phyloP scores from a whole-genome alignment of 2,329 filamentous ascomycete species.

The Thyridium curvatum region DNA sequence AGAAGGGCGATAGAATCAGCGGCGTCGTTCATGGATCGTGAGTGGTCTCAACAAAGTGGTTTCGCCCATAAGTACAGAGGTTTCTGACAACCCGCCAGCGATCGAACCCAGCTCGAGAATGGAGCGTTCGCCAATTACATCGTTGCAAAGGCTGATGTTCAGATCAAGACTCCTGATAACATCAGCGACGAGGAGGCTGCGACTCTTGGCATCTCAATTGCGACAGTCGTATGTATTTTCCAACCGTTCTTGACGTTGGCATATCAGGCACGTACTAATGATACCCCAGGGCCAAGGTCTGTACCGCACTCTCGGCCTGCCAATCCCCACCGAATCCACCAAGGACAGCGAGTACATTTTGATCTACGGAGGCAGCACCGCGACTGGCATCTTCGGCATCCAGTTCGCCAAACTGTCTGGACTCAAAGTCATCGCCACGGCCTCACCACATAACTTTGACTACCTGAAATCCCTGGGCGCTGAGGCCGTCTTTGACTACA shows the following conservation, averaged over 20 bases:
- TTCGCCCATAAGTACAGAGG: too few relatives aligned
- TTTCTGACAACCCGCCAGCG: too few relatives aligned
- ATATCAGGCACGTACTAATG: too few relatives aligned
- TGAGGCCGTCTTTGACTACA: slow-evolving; percentile 40
- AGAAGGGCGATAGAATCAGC: slow-evolving; percentile 39
- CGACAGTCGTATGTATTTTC: slow-evolving; percentile 26
- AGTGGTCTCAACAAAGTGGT: too few relatives aligned
- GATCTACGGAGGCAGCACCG: slow-evolving; percentile 45
- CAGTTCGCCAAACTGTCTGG: slow-evolving; percentile 36
- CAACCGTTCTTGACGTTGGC: too few relatives aligned
- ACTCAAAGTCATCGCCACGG: slow-evolving; percentile 29
- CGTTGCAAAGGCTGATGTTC: slow-evolving; percentile 29
- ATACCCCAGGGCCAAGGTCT: slow-evolving; percentile 30
- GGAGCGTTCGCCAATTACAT: slow-evolving; percentile 36
- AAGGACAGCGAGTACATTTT: slow-evolving; percentile 25
- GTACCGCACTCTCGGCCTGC: slow-evolving; percentile 36
- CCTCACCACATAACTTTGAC: slow-evolving; percentile 29
- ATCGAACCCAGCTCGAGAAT: slow-evolving; percentile 23
- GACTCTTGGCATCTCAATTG: slow-evolving; percentile 30
- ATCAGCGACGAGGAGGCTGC: slow-evolving; percentile 40
- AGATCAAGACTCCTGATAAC: slow-evolving; percentile 36
- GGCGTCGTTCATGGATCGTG: slow-evolving; percentile 30
- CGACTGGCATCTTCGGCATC: slow-evolving; percentile 46
- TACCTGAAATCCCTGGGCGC: slow-evolving; percentile 36
- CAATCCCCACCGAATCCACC: slow-evolving; percentile 31